These are phyloP conservation scores for Pseudogymnoascus sp. DNA, from an alignment of 2,329 filamentous ascomycete genomes.

Conservation along the genomic window DNA sequence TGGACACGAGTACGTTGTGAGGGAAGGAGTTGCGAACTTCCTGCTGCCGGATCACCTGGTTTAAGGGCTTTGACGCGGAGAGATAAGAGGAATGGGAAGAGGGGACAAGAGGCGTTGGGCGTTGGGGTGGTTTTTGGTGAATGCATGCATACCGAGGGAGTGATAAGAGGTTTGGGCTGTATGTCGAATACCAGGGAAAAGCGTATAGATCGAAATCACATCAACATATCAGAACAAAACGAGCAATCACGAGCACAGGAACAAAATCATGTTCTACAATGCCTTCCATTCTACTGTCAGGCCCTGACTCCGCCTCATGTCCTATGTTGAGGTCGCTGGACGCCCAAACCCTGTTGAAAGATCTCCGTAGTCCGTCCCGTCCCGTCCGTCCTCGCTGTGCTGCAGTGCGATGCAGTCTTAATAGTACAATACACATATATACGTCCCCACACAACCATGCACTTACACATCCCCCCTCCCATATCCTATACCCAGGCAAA, in stretches of 20 bases:
- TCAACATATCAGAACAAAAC: not conserved
- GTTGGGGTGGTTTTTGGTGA: slow-evolving; percentile 1
- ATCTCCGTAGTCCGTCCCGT: not conserved
- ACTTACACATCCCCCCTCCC: not conserved
- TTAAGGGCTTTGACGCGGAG: slow-evolving; percentile 31
- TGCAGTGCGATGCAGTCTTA: not conserved
- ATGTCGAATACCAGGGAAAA: not conserved
- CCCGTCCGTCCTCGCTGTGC: not conserved
- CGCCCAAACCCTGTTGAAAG: slow-evolving; percentile 7
- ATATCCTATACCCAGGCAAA: not conserved
- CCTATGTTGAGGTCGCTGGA: slow-evolving; percentile 6
- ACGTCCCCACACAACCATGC: not conserved
- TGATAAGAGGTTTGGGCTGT: not conserved
- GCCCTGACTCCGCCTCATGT: not conserved
- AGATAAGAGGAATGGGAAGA: not conserved
- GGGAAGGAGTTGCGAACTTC: slow-evolving; percentile 96
- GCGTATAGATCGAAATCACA: not conserved
- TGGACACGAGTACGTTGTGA: slow-evolving; percentile 87
- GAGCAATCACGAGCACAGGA: not conserved
- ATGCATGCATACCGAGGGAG: not conserved
- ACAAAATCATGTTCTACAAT: slow-evolving; percentile 1
- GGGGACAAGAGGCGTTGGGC: not conserved
- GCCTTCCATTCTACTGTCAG: not conserved
- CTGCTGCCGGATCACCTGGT: slow-evolving; percentile 88
- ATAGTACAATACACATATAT: slow-evolving; percentile 10